phyloP scores from a whole-genome alignment of 352 stramenopile species.

The Phytophthora pisi region DNA sequence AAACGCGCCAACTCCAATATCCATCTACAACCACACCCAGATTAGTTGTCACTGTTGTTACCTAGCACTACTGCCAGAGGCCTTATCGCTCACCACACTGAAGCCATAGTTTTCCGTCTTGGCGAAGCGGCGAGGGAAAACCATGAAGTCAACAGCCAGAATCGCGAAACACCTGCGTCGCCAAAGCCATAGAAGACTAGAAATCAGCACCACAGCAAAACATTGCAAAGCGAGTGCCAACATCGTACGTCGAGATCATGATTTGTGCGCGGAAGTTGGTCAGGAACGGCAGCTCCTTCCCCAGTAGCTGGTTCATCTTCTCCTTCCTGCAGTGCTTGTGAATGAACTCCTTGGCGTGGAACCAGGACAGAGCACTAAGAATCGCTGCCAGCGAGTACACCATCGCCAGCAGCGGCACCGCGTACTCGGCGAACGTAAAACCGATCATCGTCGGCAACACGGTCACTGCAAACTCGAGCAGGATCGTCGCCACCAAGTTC shows the following conservation, averaged over 20 bases:
- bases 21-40: slow-evolving; percentile 86
- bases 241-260: slow-evolving; percentile 79
- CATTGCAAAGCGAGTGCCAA: not conserved
- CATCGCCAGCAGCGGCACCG: slow-evolving; percentile 57
- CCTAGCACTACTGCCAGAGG: not conserved
- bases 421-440: slow-evolving; percentile 70
- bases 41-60: slow-evolving; percentile 1
- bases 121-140: slow-evolving; percentile 95
- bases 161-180: slow-evolving; percentile 88
- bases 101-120: slow-evolving; percentile 97
- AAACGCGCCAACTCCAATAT: slow-evolving; percentile 96
- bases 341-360: slow-evolving; percentile 73
- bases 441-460: slow-evolving; percentile 74
- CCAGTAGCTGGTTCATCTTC: slow-evolving; percentile 78
- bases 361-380: slow-evolving; percentile 68
- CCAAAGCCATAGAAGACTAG: not conserved
- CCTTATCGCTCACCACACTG: slow-evolving; percentile 77
- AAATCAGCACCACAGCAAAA: not conserved
- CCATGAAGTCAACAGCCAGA: slow-evolving; percentile 97
- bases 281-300: slow-evolving; percentile 77
- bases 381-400: slow-evolving; percentile 62
- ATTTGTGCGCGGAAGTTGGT: slow-evolving; percentile 84
- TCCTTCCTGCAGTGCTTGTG: slow-evolving; percentile 84
- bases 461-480: slow-evolving; percentile 74
- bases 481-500: slow-evolving; percentile 58